phyloP scores from a whole-genome alignment of 2,329 filamentous ascomycete species.

The Tetracladium maxilliforme region DNA sequence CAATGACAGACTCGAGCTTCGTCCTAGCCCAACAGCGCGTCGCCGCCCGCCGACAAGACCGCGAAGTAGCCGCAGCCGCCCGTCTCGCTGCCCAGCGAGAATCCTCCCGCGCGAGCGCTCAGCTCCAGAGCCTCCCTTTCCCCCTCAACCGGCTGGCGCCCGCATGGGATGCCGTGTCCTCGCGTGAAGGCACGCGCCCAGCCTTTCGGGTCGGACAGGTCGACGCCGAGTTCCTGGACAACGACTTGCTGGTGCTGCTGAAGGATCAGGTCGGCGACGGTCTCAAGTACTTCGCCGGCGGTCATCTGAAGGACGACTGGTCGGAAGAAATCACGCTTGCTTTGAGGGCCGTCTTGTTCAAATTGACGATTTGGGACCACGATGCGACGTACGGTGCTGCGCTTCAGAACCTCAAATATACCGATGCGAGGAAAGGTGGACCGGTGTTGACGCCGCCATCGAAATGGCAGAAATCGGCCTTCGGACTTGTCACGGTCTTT shows the following conservation, averaged over 20 bases:
- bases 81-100: slow-evolving; percentile 34
- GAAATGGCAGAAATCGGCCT: slow-evolving; percentile 69
- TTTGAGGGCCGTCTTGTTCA: slow-evolving; percentile 73
- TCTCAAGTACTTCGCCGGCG: slow-evolving; percentile 74
- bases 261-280: slow-evolving; percentile 78
- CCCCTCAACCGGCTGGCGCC: slow-evolving; percentile 44
- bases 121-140: slow-evolving; percentile 41
- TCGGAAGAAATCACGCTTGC: slow-evolving; percentile 68
- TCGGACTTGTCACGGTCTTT: slow-evolving; percentile 74
- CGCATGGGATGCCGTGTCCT: slow-evolving; percentile 55
- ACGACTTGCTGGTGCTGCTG: slow-evolving; percentile 77
- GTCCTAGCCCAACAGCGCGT: slow-evolving; percentile 81
- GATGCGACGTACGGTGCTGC: slow-evolving; percentile 89
- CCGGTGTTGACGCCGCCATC: slow-evolving; percentile 54
- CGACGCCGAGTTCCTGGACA: slow-evolving; percentile 87
- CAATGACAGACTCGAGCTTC: slow-evolving; percentile 34
- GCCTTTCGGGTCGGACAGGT: slow-evolving; percentile 91
- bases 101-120: slow-evolving; percentile 35
- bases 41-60: slow-evolving; percentile 62
- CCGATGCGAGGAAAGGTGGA: slow-evolving; percentile 59
- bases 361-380: slow-evolving; percentile 92
- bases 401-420: slow-evolving; percentile 80
- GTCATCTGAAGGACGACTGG: slow-evolving; percentile 73
- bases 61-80: slow-evolving; percentile 50
- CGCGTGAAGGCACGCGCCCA: slow-evolving; percentile 66